Conservation (phyloP, 164 flowering plant species). For the Kingdonia uniflora region DNA sequence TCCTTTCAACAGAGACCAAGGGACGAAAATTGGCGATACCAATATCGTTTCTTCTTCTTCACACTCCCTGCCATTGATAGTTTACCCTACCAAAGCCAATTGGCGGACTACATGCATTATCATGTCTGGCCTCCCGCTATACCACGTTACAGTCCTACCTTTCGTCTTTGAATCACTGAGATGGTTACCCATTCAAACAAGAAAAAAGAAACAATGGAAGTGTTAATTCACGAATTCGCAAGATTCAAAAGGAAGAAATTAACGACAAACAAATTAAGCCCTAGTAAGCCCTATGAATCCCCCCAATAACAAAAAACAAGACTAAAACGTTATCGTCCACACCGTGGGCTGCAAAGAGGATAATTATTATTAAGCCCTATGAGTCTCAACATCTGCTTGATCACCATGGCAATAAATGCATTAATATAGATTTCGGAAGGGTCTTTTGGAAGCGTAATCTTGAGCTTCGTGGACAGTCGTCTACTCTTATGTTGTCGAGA, state of each 20-base stretch:
- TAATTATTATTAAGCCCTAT: background rate
- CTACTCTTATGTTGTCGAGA: conserved; percentile 24
- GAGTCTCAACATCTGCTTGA: background rate
- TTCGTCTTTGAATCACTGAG: conserved; percentile 53
- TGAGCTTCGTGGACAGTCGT: conserved; percentile 33
- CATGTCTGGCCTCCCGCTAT: conserved; percentile 33
- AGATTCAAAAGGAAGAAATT: conserved; percentile 33
- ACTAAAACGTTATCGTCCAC: conserved; percentile 12
- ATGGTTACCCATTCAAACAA: conserved; percentile 43
- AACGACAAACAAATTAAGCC: conserved; percentile 20
- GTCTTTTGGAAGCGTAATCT: conserved; percentile 31
- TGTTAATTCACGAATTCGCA: conserved; percentile 34
- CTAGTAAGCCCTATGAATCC: conserved; percentile 19
- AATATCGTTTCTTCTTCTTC: conserved; percentile 59
- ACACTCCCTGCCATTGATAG: conserved; percentile 50
- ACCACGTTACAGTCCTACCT: conserved; percentile 35
- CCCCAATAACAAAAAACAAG: background rate
- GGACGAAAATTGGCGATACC: conserved; percentile 57
- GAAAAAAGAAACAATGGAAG: conserved; percentile 36
- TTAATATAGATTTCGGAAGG: conserved; percentile 58
- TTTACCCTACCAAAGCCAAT: conserved; percentile 28
- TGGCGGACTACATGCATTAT: conserved; percentile 44
- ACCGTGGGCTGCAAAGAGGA: conserved; percentile 1
- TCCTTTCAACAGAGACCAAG: conserved; percentile 51
- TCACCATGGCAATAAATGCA: conserved; percentile 42